Conservation (phyloP, 257 asterid genomes). For the Solanum peruvianum region DNA sequence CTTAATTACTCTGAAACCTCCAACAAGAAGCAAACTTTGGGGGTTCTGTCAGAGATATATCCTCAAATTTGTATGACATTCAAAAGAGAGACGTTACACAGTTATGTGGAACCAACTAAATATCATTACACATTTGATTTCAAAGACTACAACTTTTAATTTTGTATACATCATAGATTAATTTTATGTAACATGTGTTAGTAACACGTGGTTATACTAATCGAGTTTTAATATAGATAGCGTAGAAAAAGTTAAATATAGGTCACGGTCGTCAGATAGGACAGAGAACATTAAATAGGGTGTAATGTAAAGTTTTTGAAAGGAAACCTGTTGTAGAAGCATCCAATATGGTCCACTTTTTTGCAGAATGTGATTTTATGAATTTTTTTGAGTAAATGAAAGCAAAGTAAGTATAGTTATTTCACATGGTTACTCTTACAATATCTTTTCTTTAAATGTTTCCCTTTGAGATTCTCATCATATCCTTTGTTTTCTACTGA, state of each 20-base stretch:
- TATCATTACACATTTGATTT: not conserved
- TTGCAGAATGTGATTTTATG: not conserved
- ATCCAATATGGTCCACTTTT: conserved; percentile 17
- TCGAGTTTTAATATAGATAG: not conserved
- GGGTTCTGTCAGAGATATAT: not conserved
- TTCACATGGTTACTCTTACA: conserved; percentile 17
- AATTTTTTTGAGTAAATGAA: not conserved
- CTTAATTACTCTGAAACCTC: not conserved
- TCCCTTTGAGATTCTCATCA: not conserved
- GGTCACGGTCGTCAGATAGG: not conserved
- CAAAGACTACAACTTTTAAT: not conserved
- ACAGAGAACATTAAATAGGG: not conserved
- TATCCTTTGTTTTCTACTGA: not conserved
- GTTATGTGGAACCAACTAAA: not conserved
- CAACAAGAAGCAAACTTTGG: not conserved
- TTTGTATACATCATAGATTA: not conserved
- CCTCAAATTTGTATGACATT: not conserved
- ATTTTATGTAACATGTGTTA: not conserved
- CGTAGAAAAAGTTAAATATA: not conserved
- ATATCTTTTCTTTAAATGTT: not conserved
- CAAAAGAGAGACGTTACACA: not conserved
- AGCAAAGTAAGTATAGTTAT: not conserved
- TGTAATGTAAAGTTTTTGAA: not conserved
- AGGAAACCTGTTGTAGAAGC: not conserved
- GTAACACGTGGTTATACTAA: rapidly evolving